Evolutionary conservation across 2,329 filamentous ascomycete species (phyloP).

Genomic region (Aspergillus proliferans): DNA sequence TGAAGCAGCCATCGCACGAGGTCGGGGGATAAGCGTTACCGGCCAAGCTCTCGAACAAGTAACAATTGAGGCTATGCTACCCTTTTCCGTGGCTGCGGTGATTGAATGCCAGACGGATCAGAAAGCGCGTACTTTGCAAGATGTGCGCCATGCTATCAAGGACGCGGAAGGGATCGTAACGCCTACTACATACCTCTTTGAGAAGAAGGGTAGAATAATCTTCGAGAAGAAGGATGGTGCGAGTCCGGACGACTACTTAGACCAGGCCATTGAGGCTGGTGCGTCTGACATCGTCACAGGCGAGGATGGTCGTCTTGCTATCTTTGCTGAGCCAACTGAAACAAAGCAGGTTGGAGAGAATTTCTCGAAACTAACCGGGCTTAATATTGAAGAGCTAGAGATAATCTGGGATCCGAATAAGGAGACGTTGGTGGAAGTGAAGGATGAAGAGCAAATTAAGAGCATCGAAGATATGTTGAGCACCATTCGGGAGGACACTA

Average conservation of each 20-base stretch:
- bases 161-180: conserved; percentile 63
- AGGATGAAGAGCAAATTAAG: conserved; percentile 50
- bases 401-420: conserved; percentile 81
- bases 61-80: conserved; percentile 74
- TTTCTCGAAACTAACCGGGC: conserved; percentile 56
- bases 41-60: conserved; percentile 72
- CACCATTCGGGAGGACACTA: conserved; percentile 55
- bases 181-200: conserved; percentile 77
- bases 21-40: conserved; percentile 71
- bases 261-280: conserved; percentile 78
- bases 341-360: conserved; percentile 59
- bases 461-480: conserved; percentile 55
- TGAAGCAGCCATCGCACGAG: conserved; percentile 77
- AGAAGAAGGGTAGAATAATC: conserved; percentile 67
- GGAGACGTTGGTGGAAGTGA: conserved; percentile 64
- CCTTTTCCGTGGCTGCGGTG: conserved; percentile 66
- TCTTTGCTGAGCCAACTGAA: conserved; percentile 63
- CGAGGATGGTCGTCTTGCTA: conserved; percentile 61
- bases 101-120: conserved; percentile 83
- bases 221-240: conserved; percentile 56
- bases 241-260: conserved; percentile 64
- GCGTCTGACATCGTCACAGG: conserved; percentile 54
- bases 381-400: conserved; percentile 67
- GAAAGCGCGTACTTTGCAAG: conserved; percentile 65
- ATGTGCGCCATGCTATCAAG: conserved; percentile 66